phyloP scores from a whole-genome alignment of 129 eudicot genomes.

The Flaveria brownii region DNA sequence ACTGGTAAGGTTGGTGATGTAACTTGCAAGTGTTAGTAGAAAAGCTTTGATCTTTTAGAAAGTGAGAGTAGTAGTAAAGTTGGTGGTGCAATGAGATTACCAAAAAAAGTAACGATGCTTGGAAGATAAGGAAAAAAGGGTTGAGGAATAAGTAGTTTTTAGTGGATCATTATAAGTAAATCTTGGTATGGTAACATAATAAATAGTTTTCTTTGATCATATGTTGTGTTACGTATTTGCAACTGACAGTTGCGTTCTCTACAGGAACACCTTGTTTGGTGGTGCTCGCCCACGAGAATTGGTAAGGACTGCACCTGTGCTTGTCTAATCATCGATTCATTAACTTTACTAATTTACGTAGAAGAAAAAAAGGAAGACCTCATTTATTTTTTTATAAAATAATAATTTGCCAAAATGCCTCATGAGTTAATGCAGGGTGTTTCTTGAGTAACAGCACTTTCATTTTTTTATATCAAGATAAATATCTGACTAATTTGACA shows the following conservation, averaged over 20 bases:
- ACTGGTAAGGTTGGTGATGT: not conserved
- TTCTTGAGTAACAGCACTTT: not conserved
- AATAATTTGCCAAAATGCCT: slow-evolving; percentile 12
- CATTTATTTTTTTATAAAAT: not conserved
- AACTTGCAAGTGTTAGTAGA: not conserved
- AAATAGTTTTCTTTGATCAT: not conserved
- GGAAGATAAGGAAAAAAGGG: slow-evolving; percentile 5
- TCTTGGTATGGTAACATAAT: not conserved
- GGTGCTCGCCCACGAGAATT: slow-evolving; percentile 95
- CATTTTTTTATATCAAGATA: not conserved
- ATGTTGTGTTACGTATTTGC: not conserved
- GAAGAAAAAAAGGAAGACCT: not conserved
- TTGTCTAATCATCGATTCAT: not conserved
- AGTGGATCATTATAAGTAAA: not conserved
- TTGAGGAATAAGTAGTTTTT: not conserved
- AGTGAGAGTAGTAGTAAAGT: not conserved
- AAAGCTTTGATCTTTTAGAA: not conserved
- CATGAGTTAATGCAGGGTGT: not conserved
- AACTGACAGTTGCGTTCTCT: slow-evolving; percentile 4
- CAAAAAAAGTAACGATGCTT: not conserved
- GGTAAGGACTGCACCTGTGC: slow-evolving; percentile 44
- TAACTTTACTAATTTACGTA: not conserved
- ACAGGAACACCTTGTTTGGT: slow-evolving; percentile 76
- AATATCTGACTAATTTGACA: not conserved
- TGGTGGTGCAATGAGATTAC: not conserved